Evolutionary conservation across 2,329 filamentous ascomycete species (phyloP), one percentile per base, ranked within the genome.

Genomic region (Arthrobotrys conoides): DNA sequence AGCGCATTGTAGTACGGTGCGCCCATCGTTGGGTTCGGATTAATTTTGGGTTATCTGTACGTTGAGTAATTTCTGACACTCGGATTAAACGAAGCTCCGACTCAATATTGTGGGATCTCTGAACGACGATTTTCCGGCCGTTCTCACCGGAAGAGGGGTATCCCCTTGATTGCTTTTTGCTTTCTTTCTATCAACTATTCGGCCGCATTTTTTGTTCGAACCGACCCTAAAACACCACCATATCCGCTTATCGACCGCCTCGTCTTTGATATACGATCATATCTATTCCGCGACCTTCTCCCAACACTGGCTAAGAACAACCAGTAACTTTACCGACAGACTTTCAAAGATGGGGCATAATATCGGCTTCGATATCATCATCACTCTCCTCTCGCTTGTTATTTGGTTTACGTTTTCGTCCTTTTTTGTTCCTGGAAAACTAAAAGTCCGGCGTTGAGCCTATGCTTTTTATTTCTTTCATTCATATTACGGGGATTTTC

Each of bases 391-490:
- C 46, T 51, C 48, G 9, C 9, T 36, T 36, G 33, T n/a, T 64
- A 24, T 64, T 46, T 22, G 24, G 12, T 27, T 49, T 33, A 12
- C 51, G 20, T 36, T 69, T 2, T 59, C 18, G 14, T 33, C 22
- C 5, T 24, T 51, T 30, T 16, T 16, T n/a, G n/a, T n/a, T 38
- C 46, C 27, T 51, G 46, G 63, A 41, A 73, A 73, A 59, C 59
- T 59, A 72, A 73, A 73, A 73, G 70, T 73, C 70, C 36, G 70
- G 70, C 51, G 70, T 73, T 67, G 24, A 67, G 51, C 44, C 61
- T 59, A 51, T 71, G 30, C 41, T n/a, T 41, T 51, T 24, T 41
- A 24, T 6, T n/a, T 41, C 18, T 41, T 16, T 9, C 57, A 36
- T 44, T 61, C 20, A 18, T 38, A 30, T 44, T 51, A 38, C n/a